Conservation (phyloP, 163 green algal genomes). For the Botryococcus braunii region DNA sequence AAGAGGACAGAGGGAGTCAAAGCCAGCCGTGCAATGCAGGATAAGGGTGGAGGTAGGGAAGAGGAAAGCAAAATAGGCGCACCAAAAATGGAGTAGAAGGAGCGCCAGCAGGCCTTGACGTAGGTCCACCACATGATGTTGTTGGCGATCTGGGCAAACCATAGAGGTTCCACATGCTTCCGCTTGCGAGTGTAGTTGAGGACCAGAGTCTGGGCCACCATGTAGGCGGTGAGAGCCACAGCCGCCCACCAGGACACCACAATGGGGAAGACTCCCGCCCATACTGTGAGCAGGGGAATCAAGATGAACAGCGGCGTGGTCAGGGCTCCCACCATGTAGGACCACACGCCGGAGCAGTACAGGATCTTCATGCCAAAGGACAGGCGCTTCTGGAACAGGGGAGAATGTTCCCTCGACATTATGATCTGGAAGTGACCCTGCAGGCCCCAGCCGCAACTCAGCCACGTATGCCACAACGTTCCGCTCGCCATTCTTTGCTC, state of each 20-base stretch:
- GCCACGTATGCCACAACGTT: too few species aligned
- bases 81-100: conserved; percentile 18
- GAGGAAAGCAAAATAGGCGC: background rate
- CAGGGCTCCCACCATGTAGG: conserved; percentile 28
- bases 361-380: conserved; percentile 22
- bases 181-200: conserved; percentile 26
- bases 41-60: background rate
- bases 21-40: too few species aligned
- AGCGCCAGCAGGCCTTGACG: conserved; percentile 37
- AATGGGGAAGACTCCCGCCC: conserved; percentile 54
- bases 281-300: conserved; percentile 34
- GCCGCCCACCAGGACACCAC: conserved; percentile 54
- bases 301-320: conserved; percentile 27
- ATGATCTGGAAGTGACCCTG: conserved; percentile 29
- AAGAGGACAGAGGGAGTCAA: too few species aligned
- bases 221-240: conserved; percentile 48
- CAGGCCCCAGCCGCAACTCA: conserved; percentile 3
- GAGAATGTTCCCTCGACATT: conserved; percentile 22
- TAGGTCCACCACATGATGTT: conserved; percentile 54
- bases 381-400: conserved; percentile 16
- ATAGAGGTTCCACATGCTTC: conserved; percentile 33
- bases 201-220: conserved; percentile 30
- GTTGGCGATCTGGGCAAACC: conserved; percentile 51
- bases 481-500: too few species aligned
- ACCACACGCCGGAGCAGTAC: conserved; percentile 32